Percentiles rank a stretch among this genome's conserved stretches.
Evolutionary conservation across 208 protist genomes (phyloP).

Genomic region (Endotrypanum monterogeii): DNA sequence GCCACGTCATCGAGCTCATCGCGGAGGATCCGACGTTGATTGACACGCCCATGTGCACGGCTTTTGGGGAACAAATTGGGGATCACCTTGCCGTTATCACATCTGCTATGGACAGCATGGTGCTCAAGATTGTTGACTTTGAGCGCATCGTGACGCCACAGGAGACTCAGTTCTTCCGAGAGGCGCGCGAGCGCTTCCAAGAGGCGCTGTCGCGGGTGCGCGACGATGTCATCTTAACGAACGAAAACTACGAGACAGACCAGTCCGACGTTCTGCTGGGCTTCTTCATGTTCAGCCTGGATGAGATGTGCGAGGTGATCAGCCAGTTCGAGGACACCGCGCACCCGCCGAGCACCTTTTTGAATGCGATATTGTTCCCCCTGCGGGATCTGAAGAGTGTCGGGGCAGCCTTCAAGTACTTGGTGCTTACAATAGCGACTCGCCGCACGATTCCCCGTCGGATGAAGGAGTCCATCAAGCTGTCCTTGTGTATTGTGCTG

Average conservation of each 20-base stretch:
- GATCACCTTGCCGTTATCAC: conserved; percentile 80
- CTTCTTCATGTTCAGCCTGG: conserved; percentile 92
- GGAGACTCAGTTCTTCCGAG: conserved; percentile 79
- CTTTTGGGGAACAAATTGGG: conserved; percentile 69
- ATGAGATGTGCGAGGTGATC: conserved; percentile 88
- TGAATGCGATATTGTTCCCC: conserved; percentile 48
- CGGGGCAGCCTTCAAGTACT: conserved; percentile 51
- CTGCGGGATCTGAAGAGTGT: conserved; percentile 72
- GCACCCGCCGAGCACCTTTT: conserved; percentile 50
- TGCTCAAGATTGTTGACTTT: conserved; percentile 91
- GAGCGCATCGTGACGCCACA: conserved; percentile 54
- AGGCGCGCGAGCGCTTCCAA: conserved; percentile 84
- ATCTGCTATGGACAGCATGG: conserved; percentile 89
- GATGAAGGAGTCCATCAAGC: conserved; percentile 91
- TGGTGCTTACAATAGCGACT: conserved; percentile 53
- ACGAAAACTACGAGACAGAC: conserved; percentile 91
- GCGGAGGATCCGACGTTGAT: conserved; percentile 61
- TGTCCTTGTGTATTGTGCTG: conserved; percentile 86
- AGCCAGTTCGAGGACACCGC: conserved; percentile 62
- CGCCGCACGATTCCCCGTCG: conserved; percentile 73
- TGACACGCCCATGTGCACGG: conserved; percentile 80
- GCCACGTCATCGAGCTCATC: conserved; percentile 82
- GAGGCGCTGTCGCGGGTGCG: conserved; percentile 80
- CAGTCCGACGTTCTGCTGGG: conserved; percentile 88
- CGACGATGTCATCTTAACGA: conserved; percentile 88